Evolutionary conservation across 2,329 filamentous ascomycete species (phyloP).

Genomic region (Hypomyces rosellus): DNA sequence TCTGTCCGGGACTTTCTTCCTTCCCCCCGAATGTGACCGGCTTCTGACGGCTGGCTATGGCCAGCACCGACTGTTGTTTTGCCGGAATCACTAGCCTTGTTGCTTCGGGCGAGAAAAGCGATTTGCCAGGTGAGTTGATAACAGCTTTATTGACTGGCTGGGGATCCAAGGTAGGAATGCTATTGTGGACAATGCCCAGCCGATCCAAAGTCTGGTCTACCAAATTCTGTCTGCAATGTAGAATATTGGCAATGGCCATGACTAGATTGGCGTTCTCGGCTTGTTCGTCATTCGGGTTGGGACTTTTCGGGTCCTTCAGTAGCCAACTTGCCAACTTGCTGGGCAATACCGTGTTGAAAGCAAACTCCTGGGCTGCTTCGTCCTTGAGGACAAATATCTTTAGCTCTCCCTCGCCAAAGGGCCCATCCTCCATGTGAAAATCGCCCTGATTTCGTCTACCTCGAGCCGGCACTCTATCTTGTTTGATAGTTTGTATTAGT

Average conservation of each 20-base stretch:
- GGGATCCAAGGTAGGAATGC: not conserved
- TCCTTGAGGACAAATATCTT: not conserved
- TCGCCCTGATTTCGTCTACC: not conserved
- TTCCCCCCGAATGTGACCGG: no score
- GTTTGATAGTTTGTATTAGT: not conserved
- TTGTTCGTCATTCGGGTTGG: not conserved
- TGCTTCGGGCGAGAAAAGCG: no score
- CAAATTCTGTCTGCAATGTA: not conserved
- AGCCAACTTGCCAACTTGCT: not conserved
- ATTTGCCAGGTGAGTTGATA: no score
- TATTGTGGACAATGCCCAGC: not conserved
- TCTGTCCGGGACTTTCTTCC: no score
- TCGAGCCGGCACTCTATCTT: not conserved
- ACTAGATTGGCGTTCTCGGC: not conserved
- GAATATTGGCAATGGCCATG: not conserved
- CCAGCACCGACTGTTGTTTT: no score
- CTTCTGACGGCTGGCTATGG: no score
- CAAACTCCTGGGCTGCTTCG: not conserved
- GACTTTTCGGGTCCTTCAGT: not conserved
- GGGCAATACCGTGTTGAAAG: not conserved
- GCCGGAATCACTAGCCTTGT: no score
- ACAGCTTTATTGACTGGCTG: not conserved
- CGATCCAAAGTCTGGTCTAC: not conserved
- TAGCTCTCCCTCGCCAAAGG: not conserved
- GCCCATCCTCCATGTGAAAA: not conserved